A percentile compares a stretch with the other conserved stretches of the same genome.
These are phyloP conservation scores for Primulina tabacum DNA, from an alignment of 257 asterid genomes.

Conservation along the genomic window DNA sequence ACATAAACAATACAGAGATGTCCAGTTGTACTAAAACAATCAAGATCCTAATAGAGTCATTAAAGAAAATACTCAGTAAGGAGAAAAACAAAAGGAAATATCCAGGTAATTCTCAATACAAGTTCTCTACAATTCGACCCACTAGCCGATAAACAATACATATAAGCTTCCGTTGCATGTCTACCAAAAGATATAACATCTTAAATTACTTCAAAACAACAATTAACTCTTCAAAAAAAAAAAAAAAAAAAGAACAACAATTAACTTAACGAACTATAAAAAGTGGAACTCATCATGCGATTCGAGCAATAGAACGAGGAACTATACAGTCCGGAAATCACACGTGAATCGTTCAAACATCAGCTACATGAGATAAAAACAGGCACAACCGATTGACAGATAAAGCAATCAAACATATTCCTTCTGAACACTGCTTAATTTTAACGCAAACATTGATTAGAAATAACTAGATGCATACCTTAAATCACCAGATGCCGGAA, in stretches of 20 bases:
- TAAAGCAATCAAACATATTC: constrained; percentile 17
- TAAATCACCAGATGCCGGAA: constrained; percentile 67
- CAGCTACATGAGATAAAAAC: not conserved
- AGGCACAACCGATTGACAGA: constrained; percentile 10
- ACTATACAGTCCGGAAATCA: not conserved
- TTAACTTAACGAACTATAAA: too few species aligned
- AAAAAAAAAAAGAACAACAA: too few species aligned
- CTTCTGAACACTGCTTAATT: not conserved
- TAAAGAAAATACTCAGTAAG: too few species aligned
- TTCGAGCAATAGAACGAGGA: not conserved
- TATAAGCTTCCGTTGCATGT: too few species aligned
- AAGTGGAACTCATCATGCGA: not conserved
- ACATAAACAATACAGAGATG: not conserved
- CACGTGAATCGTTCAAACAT: not conserved
- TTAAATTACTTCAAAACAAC: not conserved
- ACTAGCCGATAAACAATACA: too few species aligned
- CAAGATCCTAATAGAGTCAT: not conserved
- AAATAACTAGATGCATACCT: constrained; percentile 37
- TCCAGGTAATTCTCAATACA: not conserved
- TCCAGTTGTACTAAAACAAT: too few species aligned
- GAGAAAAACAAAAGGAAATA: too few species aligned
- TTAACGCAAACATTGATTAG: constrained; percentile 13
- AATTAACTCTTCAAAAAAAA: not conserved
- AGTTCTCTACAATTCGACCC: too few species aligned
- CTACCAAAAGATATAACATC: not conserved